These are phyloP conservation scores for Pseudovirgaria hyperparasitica DNA, from an alignment of 2,329 filamentous ascomycete species.

Conservation along the genomic window DNA sequence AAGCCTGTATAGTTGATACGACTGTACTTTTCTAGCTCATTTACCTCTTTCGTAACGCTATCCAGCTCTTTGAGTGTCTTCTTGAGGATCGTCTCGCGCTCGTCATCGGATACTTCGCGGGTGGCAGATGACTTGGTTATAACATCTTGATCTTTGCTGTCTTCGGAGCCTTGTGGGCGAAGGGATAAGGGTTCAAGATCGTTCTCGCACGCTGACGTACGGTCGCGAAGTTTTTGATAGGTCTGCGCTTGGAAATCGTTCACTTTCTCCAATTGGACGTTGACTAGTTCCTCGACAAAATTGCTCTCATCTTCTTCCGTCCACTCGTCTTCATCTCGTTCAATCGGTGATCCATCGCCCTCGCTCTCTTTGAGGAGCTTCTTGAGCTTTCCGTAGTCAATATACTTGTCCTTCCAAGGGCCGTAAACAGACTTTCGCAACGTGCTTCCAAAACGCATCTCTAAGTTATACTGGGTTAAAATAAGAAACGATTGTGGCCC, in stretches of 20 bases:
- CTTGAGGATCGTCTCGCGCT: conserved; percentile 43
- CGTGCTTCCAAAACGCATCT: conserved; percentile 95
- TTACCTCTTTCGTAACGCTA: conserved; percentile 76
- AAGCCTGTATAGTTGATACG: conserved; percentile 96
- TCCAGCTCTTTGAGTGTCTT: conserved; percentile 73
- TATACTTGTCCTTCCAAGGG: conserved; percentile 88
- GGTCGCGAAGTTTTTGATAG: conserved; percentile 69
- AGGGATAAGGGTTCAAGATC: conserved; percentile 47
- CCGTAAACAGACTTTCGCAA: conserved; percentile 66
- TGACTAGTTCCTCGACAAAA: conserved; percentile 92
- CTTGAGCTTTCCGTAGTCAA: conserved; percentile 93
- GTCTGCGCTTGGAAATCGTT: conserved; percentile 75
- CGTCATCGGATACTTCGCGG: conserved; percentile 24
- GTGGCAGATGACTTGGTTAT: not conserved
- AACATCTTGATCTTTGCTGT: conserved; percentile 12
- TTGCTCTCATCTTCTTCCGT: conserved; percentile 86
- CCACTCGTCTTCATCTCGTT: conserved; percentile 54
- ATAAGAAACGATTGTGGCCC: too few relatives aligned
- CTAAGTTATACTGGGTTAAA: too few relatives aligned
- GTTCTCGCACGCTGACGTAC: conserved; percentile 57
- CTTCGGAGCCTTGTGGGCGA: conserved; percentile 15
- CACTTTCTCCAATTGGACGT: conserved; percentile 90
- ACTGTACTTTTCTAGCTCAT: conserved; percentile 88
- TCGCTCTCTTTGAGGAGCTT: conserved; percentile 66
- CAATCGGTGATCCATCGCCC: conserved; percentile 33